Evolutionary conservation across 2,329 filamentous ascomycete genomes (phyloP), one percentile per base, ranked within the genome.

Genomic region (Mollisiaceae sp.): DNA sequence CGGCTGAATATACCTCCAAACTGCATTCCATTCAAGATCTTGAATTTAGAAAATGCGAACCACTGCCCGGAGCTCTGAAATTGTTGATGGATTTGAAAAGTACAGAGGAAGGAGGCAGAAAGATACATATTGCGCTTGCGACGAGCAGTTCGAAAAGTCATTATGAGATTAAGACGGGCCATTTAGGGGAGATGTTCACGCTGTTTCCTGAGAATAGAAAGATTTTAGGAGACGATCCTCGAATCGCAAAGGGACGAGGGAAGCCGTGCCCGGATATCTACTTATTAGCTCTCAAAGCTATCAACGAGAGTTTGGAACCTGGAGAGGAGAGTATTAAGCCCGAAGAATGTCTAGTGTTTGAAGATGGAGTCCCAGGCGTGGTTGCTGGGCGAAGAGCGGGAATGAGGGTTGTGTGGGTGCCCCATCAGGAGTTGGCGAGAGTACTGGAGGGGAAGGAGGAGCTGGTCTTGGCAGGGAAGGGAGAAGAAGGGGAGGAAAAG

Each of bases 261-360:
- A 99, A 99, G 79, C 95, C 95, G 0, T 85, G 94, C 52, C 94
- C 94, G 0, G 94, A 98, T 78, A 98, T 99, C 71, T 99, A 96
- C 78, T 81, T 96, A 18, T 83, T 98, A 0, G 94, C 95, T 0
- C 82, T 99, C 59, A 83, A 91, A 78, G 91, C 89, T 3, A 90
- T 98, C 77, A 98, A 98, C 79, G 86, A 87, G 55, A 86, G 86
- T 11, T 81, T 96, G 12, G 81, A 82, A 0, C 79, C 83, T 3
- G 87, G 86, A 47, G 88, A 90, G 59, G 79, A 84, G 69, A 80
- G 84, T 65, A 90, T 99, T 69, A 83, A 77, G 63, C 93, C 94
- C 0, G 91, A 91, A 71, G 94, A 98, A 78, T 98, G 94, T 76
- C 83, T 98, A 15, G 95, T 98, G 0, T 97, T 98, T 73, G 95